Evolutionary conservation across 371 early-diverging fungal genomes (phyloP), one percentile per base, ranked within the genome.

Genomic region (Nematocida displodere): DNA sequence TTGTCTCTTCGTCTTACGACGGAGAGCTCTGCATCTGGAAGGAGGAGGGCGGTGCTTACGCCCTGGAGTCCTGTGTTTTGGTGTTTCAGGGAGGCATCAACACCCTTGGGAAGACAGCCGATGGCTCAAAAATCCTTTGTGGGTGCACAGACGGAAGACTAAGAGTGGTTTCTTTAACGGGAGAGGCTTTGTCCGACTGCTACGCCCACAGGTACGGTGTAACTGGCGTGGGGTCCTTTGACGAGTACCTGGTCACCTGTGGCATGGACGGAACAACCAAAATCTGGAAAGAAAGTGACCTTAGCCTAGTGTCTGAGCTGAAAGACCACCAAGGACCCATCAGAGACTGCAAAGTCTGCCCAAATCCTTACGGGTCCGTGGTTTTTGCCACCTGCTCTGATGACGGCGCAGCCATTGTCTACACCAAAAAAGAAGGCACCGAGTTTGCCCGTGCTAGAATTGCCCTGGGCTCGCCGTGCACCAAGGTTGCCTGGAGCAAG

Each of bases 81-180:
- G 64, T 84, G 34, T 78, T 77, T 54, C 61, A 64, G 34, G 82
- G 82, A 28, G 61, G 77, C 31, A 79, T 82, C 22, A 80, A 79
- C 39, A 56, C 80, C 26, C 39, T 80, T 20, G 71, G 1, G 17
- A 59, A 20, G 46, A 33, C n/a, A 17, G 33, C 29, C 54, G 34
- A 26, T 42, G 13, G 46, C 59, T 64, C 29, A 24, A 58, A 8
- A 56, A 62, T 84, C 13, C 71, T 67, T 46, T 81, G 81, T 64
- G 84, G 65, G 24, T 84, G 84, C 65, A 76, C 80, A 28, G 82
- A 81, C 58, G 84, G 84, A 20, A 78, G 53, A 22, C 31, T 84
- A 17, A 78, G 80, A 50, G 77, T 49, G 48, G 39, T 52, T 13
- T 54, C 78, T 42, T 66, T 54, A 22, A 36, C 29, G 29, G 59